Conservation (phyloP, 208 protist genomes). For the Trypanosoma platydactyli region DNA sequence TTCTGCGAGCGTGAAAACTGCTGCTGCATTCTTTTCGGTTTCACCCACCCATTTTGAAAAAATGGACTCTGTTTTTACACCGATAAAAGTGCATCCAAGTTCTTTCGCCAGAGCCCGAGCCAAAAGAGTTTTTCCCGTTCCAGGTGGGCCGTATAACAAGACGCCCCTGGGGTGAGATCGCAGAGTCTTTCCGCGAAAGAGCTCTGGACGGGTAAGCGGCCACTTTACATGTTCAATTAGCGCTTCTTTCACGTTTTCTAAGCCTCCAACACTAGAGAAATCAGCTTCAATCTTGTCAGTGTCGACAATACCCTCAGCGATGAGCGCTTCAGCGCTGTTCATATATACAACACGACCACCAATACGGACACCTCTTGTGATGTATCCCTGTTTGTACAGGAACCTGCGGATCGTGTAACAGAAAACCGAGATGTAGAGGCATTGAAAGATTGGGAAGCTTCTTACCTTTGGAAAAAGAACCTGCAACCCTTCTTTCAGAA, state of each 20-base stretch:
- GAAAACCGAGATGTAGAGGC: constrained; percentile 67
- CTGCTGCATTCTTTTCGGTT: constrained; percentile 95
- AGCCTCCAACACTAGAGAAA: constrained; percentile 71
- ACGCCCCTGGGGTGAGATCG: constrained; percentile 98
- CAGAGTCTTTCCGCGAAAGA: constrained; percentile 73
- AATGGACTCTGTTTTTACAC: constrained; percentile 92
- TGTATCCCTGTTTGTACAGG: constrained; percentile 43
- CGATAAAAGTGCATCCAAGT: constrained; percentile 98
- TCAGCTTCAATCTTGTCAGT: constrained; percentile 55
- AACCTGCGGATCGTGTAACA: constrained; percentile 53
- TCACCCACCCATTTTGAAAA: constrained; percentile 95
- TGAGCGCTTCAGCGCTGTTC: constrained; percentile 61
- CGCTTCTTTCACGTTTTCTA: constrained; percentile 73
- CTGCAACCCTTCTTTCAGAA: neutral
- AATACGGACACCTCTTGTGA: constrained; percentile 46
- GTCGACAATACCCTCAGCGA: constrained; percentile 69
- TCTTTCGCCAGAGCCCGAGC: constrained; percentile 99
- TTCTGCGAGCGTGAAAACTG: constrained; percentile 84
- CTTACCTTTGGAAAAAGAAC: constrained; percentile 12
- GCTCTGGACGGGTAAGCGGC: constrained; percentile 78
- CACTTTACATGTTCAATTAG: constrained; percentile 86
- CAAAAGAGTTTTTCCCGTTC: constrained; percentile 99
- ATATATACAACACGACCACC: constrained; percentile 43
- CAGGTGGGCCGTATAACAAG: constrained; percentile 99
- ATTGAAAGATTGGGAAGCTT: constrained; percentile 62